Evolutionary conservation across 2,329 filamentous ascomycete genomes (phyloP), one percentile per base, ranked within the genome.

Genomic region (Thyridium curvatum): DNA sequence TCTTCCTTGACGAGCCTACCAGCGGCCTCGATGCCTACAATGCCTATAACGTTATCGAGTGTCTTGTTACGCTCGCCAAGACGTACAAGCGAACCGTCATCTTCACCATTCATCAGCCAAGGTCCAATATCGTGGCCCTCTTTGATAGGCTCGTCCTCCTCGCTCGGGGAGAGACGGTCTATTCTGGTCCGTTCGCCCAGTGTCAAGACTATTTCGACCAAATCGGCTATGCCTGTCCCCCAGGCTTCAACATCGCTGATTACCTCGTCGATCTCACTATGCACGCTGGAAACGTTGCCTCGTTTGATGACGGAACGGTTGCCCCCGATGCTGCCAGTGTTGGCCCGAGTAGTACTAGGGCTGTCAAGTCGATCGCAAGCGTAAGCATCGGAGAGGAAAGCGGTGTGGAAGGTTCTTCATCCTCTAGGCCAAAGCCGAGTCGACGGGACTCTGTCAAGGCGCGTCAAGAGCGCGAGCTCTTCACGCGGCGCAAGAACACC

Each of bases 231-330:
- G 72, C 85, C 35, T 98, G 94, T 55, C 93, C 93, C 10, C 84
- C 90, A 17, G 94, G 94, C 3, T 98, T 97, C 74, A 98, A 98
- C 54, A 97, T 98, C 61, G 93, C 93, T 4, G 93, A 98, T 59
- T 98, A 96, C 55, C 77, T 98, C 5, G 90, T 98, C 21, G 93
- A 98, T 58, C 72, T 98, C 31, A 97, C 93, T 0, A 97, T 98
- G 91, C 93, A 98, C 58, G 90, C 89, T 17, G 79, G 86, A 42
- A 71, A 73, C 33, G 75, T 70, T 15, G 66, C 74, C 7, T 65
- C 77, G 3, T 73, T 79, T 40, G 75, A 82, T 28, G 77, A 82
- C 40, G 76, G 74, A 12, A 60, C 66, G 9, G 42, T 71, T 30
- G 56, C 62, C 6, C 53, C 66, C 8, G 82, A 86, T 46, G 76